Conservation (phyloP, 306 rosid species). For the Vigna hirtella region DNA sequence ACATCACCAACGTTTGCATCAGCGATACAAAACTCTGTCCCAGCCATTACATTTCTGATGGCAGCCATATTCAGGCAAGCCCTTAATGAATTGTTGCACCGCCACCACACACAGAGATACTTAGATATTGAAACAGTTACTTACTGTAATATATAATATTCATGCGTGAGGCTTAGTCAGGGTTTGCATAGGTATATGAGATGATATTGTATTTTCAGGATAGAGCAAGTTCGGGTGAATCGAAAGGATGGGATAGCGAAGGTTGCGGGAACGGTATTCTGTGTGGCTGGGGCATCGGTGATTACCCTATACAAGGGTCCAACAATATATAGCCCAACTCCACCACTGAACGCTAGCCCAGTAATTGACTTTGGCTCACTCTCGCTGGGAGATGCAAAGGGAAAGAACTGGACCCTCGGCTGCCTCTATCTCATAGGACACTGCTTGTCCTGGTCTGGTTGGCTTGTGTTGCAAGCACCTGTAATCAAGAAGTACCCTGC, state of each 20-base stretch:
- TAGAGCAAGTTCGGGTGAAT: conserved; percentile 75
- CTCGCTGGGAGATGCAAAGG: conserved; percentile 74
- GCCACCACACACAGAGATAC: neutral
- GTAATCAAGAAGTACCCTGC: conserved; percentile 96
- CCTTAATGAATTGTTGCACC: neutral
- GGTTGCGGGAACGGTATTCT: conserved; percentile 79
- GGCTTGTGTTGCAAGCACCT: conserved; percentile 95
- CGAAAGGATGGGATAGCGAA: conserved; percentile 87
- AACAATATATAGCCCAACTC: conserved; percentile 77
- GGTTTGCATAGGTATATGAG: neutral
- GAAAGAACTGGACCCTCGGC: conserved; percentile 93
- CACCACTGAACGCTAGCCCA: conserved; percentile 43
- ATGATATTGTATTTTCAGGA: conserved; percentile 50
- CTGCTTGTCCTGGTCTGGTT: conserved; percentile 94
- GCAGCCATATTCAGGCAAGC: conserved; percentile 81
- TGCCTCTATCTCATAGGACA: conserved; percentile 89
- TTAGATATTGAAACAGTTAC: neutral
- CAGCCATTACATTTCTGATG: conserved; percentile 98
- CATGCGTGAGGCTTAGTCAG: neutral
- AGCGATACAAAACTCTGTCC: conserved; percentile 95
- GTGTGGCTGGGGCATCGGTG: conserved; percentile 92
- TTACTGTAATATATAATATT: neutral
- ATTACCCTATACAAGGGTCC: conserved; percentile 96
- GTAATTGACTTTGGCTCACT: conserved; percentile 40
- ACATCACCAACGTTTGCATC: conserved; percentile 98